These are phyloP conservation scores for Rossbeevera mucosa DNA, from an alignment of 768 basidiomycete species.

Conservation along the genomic window DNA sequence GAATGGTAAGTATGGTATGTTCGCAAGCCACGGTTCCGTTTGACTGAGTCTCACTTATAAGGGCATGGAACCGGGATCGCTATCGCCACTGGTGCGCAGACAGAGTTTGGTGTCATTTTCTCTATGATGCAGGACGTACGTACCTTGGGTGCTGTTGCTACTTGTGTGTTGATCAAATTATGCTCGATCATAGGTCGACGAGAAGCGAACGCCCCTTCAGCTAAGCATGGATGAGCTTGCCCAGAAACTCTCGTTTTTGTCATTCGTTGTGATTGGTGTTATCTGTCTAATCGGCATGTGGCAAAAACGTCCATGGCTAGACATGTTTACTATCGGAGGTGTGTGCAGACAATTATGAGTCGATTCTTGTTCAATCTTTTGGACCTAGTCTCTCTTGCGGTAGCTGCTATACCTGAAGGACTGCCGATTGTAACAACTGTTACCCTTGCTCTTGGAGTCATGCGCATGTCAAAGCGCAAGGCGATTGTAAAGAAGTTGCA, in stretches of 20 bases:
- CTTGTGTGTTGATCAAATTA: background rate
- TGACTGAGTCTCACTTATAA: conserved; percentile 25
- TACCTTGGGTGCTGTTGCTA: conserved; percentile 1
- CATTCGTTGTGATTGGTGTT: conserved; percentile 91
- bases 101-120: conserved; percentile 95
- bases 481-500: conserved; percentile 97
- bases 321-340: conserved; percentile 99
- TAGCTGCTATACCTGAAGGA: conserved; percentile 98
- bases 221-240: conserved; percentile 96
- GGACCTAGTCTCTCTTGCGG: conserved; percentile 82
- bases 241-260: conserved; percentile 82
- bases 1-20: conserved; percentile 52
- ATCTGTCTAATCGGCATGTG: conserved; percentile 88
- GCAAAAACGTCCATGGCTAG: conserved; percentile 85
- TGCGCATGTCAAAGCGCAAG: conserved; percentile 90
- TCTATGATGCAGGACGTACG: conserved; percentile 95
- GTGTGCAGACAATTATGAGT: conserved; percentile 18
- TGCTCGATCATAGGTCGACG: conserved; percentile 50
- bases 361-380: conserved; percentile 5
- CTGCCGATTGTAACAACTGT: conserved; percentile 96
- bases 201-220: conserved; percentile 89
- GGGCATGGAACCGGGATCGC: conserved; percentile 84
- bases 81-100: conserved; percentile 78
- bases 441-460: conserved; percentile 89
- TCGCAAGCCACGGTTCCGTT: background rate